Base-by-base conservation (phyloP, 2,329 filamentous ascomycete species). In the Ophiostoma piceae region DNA sequence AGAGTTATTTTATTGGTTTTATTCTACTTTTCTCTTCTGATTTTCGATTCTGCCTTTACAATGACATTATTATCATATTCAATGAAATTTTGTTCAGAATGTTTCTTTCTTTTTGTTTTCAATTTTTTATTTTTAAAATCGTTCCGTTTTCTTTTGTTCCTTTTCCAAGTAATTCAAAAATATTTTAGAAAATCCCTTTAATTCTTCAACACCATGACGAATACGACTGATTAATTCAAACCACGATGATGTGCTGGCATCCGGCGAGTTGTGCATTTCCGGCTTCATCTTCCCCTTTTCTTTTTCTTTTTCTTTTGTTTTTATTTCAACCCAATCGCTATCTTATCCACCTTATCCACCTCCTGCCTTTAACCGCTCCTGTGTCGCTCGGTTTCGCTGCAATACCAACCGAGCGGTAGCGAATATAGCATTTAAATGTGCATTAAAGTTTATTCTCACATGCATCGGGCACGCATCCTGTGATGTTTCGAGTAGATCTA, bases 301-400 rank as follows among this genome's bases (percentile, higher is more conserved):
- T 43, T 19, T 19, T 47, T 19, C 19, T 7, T 47, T 47, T 2
- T n/a, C 11, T 22, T 4, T 12, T 54, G 22, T 54, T 1, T 12
- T 54, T 26, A 22, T 57, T 54, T 54, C 8, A 26, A 11, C 26
- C 26, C 51, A 19, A 26, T 57, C n/a, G 7, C 19, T 51, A 7
- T 51, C 51, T 57, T 26, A 14, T 29, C 22, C 51, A 57, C 22
- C 12, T 4, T 57, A 22, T 26, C 51, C 7, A 35, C 35, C 51
- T 26, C 22, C n/a, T 26, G 16, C 51, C n/a, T 57, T 14, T 29
- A 16, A 9, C 51, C 22, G 22, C 51, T 57, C 51, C 51, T 57
- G 51, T 62, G n/a, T 62, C 57, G 57, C 57, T 62, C 57, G 57
- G 57, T 26, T 4, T 62, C 57, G 57, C 57, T 62, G 12, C 57